Conservation (phyloP, 2,329 filamentous ascomycete species). For the Pseudomassariella vexata region DNA sequence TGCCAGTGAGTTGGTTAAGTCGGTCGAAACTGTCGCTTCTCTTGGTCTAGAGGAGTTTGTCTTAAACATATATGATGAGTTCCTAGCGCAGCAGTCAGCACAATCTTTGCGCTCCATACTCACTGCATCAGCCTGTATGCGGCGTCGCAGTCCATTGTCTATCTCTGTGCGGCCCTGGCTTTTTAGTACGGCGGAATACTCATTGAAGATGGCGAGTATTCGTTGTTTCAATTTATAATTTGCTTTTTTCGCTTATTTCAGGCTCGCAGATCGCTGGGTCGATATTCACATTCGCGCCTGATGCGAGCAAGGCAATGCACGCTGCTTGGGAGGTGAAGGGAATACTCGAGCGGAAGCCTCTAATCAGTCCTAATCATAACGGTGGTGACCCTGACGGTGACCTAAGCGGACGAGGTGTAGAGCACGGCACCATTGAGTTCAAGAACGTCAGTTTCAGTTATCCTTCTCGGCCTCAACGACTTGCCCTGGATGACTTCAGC, state of each 20-base stretch:
- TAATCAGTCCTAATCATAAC: conserved; percentile 28
- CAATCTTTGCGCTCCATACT: conserved; percentile 52
- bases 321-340: conserved; percentile 30
- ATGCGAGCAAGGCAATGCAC: conserved; percentile 47
- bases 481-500: conserved; percentile 47
- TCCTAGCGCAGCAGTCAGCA: conserved; percentile 3
- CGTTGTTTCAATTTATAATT: conserved; percentile 60
- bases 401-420: no score
- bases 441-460: conserved; percentile 50
- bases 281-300: conserved; percentile 58
- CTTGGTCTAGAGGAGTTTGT: conserved; percentile 49
- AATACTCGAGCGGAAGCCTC: conserved; percentile 11
- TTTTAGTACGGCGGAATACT: conserved; percentile 89
- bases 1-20: conserved; percentile 86
- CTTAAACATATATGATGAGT: neutral
- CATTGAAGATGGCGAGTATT: conserved; percentile 65
- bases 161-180: conserved; percentile 76
- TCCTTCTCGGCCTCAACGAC: conserved; percentile 36
- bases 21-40: conserved; percentile 87
- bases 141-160: conserved; percentile 74
- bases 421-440: conserved; percentile 39
- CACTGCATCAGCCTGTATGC: conserved; percentile 77
- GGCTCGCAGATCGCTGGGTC: conserved; percentile 59
- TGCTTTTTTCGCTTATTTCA: conserved; percentile 57
- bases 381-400: no score